Conservation (phyloP, 192 early-diverging fungal genomes). For the Rhizoclosmatium sp. region DNA sequence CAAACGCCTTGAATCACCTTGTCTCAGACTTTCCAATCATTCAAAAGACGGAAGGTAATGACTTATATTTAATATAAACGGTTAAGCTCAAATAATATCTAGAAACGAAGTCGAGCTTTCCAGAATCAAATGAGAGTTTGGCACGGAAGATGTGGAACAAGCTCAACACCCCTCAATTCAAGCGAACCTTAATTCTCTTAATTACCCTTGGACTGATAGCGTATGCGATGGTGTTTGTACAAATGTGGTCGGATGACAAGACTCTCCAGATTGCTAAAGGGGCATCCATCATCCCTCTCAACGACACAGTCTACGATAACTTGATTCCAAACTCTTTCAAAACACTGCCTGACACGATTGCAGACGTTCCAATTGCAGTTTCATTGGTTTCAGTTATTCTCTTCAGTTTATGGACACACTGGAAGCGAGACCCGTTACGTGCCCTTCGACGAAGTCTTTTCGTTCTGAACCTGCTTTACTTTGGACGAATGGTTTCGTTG, state of each 20-base stretch:
- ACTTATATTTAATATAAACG: background rate
- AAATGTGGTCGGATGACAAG: conserved; percentile 11
- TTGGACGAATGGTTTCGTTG: background rate
- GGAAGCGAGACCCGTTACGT: background rate
- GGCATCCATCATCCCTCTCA: background rate
- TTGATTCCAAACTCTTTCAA: conserved; percentile 10
- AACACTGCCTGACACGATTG: background rate
- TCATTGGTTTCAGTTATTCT: background rate
- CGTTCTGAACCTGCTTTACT: background rate
- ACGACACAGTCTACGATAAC: conserved; percentile 4
- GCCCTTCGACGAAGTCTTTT: background rate
- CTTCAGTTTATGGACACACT: background rate
- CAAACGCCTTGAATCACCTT: background rate
- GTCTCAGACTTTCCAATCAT: background rate
- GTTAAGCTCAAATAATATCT: background rate
- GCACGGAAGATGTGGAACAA: background rate
- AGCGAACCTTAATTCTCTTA: background rate
- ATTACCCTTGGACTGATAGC: background rate
- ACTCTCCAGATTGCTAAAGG: conserved; percentile 1
- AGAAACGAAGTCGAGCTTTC: background rate
- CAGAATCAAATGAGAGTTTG: background rate
- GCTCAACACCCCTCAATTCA: background rate
- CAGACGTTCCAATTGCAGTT: background rate
- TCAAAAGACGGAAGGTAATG: background rate
- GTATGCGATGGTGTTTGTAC: conserved; percentile 1